A percentile compares a stretch with the other conserved stretches of the same genome.
These are phyloP conservation scores for Primulina eburnea DNA, from an alignment of 257 asterid genomes.

Conservation along the genomic window DNA sequence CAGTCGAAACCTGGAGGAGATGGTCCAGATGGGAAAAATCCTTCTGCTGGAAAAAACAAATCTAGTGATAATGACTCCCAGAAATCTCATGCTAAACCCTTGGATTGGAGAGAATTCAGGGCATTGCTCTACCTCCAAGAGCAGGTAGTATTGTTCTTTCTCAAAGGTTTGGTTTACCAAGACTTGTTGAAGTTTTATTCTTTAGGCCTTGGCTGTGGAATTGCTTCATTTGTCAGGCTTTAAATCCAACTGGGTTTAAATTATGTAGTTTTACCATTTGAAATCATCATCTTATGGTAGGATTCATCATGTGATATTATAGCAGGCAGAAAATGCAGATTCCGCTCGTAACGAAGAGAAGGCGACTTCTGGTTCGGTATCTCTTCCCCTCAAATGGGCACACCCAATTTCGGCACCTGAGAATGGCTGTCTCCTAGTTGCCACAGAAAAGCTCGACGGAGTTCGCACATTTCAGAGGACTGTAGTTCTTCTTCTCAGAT, in stretches of 20 bases:
- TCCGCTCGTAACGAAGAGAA: conserved; percentile 43
- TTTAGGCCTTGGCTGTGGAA: conserved; percentile 8
- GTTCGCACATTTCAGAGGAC: conserved; percentile 81
- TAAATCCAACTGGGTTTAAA: conserved; percentile 2
- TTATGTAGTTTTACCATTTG: background rate
- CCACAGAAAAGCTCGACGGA: conserved; percentile 93
- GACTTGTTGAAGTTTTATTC: conserved; percentile 20
- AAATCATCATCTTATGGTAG: conserved; percentile 8
- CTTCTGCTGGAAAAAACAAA: conserved; percentile 47
- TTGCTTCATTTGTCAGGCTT: background rate
- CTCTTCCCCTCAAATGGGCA: conserved; percentile 88
- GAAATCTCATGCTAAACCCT: conserved; percentile 52
- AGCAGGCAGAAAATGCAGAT: conserved; percentile 55
- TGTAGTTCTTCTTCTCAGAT: conserved; percentile 81
- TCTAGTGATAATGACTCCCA: conserved; percentile 46
- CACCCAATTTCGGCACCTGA: conserved; percentile 96
- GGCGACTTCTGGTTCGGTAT: conserved; percentile 34
- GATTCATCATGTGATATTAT: conserved; percentile 24
- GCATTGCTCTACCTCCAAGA: conserved; percentile 63
- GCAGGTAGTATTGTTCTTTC: conserved; percentile 36
- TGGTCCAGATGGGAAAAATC: conserved; percentile 49
- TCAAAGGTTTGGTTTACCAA: conserved; percentile 23
- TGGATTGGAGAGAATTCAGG: conserved; percentile 69
- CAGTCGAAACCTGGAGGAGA: conserved; percentile 57
- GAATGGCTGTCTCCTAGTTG: conserved; percentile 86